Evolutionary conservation across 2,329 filamentous ascomycete genomes (phyloP).

Genomic region (Ceratocystis smalleyi): DNA sequence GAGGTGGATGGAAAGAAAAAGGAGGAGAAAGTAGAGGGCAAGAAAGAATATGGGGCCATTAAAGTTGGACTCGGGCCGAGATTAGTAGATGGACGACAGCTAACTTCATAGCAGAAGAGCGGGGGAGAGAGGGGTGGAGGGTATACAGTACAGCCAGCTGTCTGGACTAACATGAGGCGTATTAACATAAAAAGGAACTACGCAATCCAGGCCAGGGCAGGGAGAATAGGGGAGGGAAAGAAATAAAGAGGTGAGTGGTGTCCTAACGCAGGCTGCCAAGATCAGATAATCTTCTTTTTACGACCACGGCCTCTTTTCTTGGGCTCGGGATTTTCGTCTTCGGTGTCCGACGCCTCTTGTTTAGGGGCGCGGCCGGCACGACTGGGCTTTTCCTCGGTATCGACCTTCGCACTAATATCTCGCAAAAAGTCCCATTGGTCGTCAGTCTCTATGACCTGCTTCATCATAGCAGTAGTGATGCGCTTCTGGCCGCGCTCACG

Average conservation of each 20-base stretch:
- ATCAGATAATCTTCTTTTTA: conserved; percentile 29
- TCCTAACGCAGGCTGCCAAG: too few relatives aligned
- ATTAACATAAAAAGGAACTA: too few relatives aligned
- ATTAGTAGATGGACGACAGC: too few relatives aligned
- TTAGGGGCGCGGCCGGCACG: conserved; percentile 28
- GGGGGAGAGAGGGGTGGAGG: too few relatives aligned
- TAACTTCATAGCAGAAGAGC: too few relatives aligned
- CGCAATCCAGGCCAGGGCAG: too few relatives aligned
- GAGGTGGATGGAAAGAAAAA: neutral
- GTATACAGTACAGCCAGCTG: neutral
- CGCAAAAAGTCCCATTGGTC: conserved; percentile 88
- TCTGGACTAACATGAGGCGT: neutral
- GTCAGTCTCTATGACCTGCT: conserved; percentile 73
- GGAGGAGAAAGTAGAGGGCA: neutral
- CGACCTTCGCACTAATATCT: conserved; percentile 79
- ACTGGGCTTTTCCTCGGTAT: conserved; percentile 36
- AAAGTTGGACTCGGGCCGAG: too few relatives aligned
- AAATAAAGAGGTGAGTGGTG: neutral
- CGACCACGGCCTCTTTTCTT: conserved; percentile 35
- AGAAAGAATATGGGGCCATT: too few relatives aligned
- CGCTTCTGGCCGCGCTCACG: conserved; percentile 71
- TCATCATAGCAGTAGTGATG: conserved; percentile 79
- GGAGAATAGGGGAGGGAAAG: neutral
- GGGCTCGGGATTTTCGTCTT: conserved; percentile 33
- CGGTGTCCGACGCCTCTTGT: conserved; percentile 28